Conservation (phyloP, 139 green algal species). For the Ostreobium quekettii region DNA sequence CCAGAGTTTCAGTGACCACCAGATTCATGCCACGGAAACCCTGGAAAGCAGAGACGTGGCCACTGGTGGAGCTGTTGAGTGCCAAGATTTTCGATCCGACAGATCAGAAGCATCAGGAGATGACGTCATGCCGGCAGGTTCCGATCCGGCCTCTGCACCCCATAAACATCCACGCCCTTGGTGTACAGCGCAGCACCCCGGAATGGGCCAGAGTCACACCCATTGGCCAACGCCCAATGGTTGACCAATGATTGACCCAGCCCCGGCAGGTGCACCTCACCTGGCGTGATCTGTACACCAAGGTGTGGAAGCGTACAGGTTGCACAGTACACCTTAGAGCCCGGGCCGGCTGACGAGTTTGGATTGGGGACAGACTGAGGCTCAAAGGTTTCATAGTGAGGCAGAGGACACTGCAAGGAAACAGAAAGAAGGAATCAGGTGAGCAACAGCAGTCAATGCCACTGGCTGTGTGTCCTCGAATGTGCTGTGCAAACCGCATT, state of each 20-base stretch:
- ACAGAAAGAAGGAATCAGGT: not conserved
- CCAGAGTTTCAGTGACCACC: too few relatives aligned
- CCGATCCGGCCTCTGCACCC: too few relatives aligned
- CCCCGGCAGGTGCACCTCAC: conserved; percentile 22
- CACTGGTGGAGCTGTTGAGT: too few relatives aligned
- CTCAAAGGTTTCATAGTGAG: not conserved
- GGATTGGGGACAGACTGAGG: not conserved
- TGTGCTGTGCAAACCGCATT: not conserved
- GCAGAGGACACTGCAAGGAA: not conserved
- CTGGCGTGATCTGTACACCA: conserved; percentile 22
- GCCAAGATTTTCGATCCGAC: too few relatives aligned
- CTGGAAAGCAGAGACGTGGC: too few relatives aligned
- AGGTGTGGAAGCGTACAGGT: conserved; percentile 26
- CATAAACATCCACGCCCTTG: too few relatives aligned
- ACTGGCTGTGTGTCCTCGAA: too few relatives aligned
- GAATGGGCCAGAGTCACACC: not conserved
- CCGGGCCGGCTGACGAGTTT: not conserved
- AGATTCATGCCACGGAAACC: too few relatives aligned
- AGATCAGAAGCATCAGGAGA: too few relatives aligned
- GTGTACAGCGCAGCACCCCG: not conserved
- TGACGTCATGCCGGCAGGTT: too few relatives aligned
- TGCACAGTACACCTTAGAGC: not conserved
- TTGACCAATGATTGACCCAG: not conserved
- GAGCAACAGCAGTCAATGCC: not conserved
- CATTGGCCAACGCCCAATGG: not conserved